Evolutionary conservation across 2,329 filamentous ascomycete species (phyloP).

Genomic region (Penicillium hordei): DNA sequence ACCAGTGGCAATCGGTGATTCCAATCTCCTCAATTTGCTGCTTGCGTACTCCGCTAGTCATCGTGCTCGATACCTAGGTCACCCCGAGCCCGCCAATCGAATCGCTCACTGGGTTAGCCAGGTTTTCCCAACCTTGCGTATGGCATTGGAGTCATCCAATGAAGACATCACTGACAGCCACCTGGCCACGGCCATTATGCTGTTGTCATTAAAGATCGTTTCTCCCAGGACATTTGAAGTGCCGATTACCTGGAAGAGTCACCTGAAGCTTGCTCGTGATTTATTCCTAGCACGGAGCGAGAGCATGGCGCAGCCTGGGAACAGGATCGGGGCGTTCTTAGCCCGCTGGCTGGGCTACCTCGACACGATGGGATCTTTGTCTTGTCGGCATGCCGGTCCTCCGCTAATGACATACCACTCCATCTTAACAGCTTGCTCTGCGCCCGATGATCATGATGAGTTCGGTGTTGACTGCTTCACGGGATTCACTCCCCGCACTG

Average conservation of each 20-base stretch:
- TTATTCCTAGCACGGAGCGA: constrained; percentile 69
- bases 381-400: constrained; percentile 56
- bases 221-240: constrained; percentile 78
- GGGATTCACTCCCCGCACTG: constrained; percentile 71
- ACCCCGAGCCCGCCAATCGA: constrained; percentile 71
- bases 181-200: constrained; percentile 79
- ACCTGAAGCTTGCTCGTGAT: constrained; percentile 72
- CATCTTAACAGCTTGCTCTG: constrained; percentile 48
- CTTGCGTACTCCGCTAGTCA: constrained; percentile 84
- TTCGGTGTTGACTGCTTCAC: constrained; percentile 77
- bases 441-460: constrained; percentile 58
- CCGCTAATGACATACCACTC: constrained; percentile 55
- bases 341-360: constrained; percentile 82
- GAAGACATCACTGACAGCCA: constrained; percentile 69
- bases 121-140: constrained; percentile 65
- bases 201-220: constrained; percentile 79
- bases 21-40: constrained; percentile 71
- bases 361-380: constrained; percentile 73
- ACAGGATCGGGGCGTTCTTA: constrained; percentile 69
- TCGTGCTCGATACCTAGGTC: constrained; percentile 69
- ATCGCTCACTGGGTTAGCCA: constrained; percentile 79
- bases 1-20: constrained; percentile 46
- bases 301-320: constrained; percentile 53
- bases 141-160: constrained; percentile 62
- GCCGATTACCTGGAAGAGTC: constrained; percentile 76